Base-by-base conservation (phyloP, 2,329 filamentous ascomycete species). In the Penicillium sp. region DNA sequence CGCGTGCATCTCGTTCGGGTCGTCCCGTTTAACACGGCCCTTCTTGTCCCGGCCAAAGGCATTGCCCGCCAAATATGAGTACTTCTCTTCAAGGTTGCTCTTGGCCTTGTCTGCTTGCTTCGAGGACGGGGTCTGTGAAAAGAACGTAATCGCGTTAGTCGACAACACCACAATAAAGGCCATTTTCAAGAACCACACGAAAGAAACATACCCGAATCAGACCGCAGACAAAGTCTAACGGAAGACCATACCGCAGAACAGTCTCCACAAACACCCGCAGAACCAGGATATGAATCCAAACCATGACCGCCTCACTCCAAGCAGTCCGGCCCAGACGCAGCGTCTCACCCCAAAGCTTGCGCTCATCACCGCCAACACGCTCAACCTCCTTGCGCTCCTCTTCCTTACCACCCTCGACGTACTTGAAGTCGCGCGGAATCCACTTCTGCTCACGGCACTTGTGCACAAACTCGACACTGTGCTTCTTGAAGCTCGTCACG, bases 261-360 rank as follows among this genome's bases (percentile, higher is more conserved):
- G 93, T 97, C 84, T 99, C 95, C 22, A 99, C 95, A 78, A 98
- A 99, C 22, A 98, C 93, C 58, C 95, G 85, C 72, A 99, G 81
- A 7, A 93, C 91, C 73, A 98, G 83, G 30, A 97, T 91, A 75
- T 99, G 95, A 54, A 96, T 86, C 92, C 93, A 97, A 58, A 94
- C 90, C 92, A 97, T 97, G 68, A 97, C 92, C 65, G 90, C 90
- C 81, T 99, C 95, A 74, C 92, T 94, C 88, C 95, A 99, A 17
- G 92, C 93, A n/a, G 92, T 96, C 65, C 93, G 85, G 15, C 90
- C 92, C 71, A 97, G 84, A 67, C 93, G 86, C 73, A 99, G 79
- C 3, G 93, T 93, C 80, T 99, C 94, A 12, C 92, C 93, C 88
- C 93, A 97, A 2, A 97, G 85, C 81, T 95, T 96, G 78, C 90